Percentiles rank a stretch among this genome's conserved stretches.
Conservation (phyloP, 2,329 filamentous ascomycete genomes). For the Cladobotryum protrusum region DNA sequence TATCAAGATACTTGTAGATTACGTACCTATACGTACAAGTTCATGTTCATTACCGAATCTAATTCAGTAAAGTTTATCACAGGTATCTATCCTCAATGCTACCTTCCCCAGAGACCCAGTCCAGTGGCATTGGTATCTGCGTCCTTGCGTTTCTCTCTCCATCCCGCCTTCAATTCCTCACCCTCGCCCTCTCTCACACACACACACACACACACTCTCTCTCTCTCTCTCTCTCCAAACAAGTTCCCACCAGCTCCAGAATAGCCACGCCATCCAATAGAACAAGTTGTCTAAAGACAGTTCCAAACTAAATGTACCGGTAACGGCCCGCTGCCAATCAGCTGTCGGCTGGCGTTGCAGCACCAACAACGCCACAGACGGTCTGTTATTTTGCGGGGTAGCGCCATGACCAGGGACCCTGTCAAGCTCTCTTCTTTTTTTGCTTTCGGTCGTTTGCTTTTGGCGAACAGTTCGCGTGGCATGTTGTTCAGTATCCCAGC, state of each 20-base stretch:
- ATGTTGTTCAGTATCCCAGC: no score
- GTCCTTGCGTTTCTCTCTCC: neutral
- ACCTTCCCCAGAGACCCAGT: no score
- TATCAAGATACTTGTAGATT: no score
- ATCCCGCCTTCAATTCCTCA: no score
- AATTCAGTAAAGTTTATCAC: neutral
- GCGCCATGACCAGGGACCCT: neutral
- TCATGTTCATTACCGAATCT: neutral
- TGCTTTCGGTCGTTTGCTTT: no score
- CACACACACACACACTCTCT: no score
- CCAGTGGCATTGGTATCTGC: no score
- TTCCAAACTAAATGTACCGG: conserved; percentile 9
- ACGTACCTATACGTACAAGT: neutral
- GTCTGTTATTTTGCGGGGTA: conserved; percentile 12
- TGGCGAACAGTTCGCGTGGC: no score
- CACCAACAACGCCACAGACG: conserved; percentile 2
- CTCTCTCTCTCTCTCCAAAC: neutral
- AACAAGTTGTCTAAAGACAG: neutral
- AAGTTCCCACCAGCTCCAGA: neutral
- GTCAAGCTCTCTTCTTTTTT: no score
- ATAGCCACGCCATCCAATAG: neutral
- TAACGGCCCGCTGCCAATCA: conserved; percentile 13
- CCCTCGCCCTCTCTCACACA: no score
- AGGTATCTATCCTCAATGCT: no score
- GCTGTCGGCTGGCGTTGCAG: conserved; percentile 8